Evolutionary conservation across 163 green algal genomes (phyloP).

Genomic region (Scenedesmus sp.): DNA sequence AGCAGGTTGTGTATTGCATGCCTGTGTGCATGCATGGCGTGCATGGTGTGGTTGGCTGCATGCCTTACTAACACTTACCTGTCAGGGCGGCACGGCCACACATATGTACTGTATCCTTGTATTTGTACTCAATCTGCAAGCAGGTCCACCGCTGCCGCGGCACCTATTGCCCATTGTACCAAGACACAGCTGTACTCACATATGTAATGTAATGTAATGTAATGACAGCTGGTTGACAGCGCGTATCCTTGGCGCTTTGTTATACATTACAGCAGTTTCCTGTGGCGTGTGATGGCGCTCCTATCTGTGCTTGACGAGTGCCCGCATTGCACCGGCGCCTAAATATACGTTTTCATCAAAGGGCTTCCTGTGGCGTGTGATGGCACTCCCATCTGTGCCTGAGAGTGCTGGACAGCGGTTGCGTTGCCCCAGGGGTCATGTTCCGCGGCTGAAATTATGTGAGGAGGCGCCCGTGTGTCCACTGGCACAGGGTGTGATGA

Average conservation of each 20-base stretch:
- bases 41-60: not conserved
- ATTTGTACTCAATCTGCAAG: not conserved
- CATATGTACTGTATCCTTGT: not conserved
- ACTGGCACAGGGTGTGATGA: too few relatives aligned
- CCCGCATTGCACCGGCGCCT: too few relatives aligned
- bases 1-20: not conserved
- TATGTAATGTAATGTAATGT: not conserved
- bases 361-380: not conserved
- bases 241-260: too few relatives aligned
- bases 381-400: not conserved
- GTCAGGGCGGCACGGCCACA: not conserved
- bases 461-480: too few relatives aligned
- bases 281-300: not conserved
- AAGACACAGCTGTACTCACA: too few relatives aligned
- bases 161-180: not conserved
- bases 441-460: too few relatives aligned
- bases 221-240: not conserved
- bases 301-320: not conserved
- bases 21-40: not conserved
- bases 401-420: not conserved
- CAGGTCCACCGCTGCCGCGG: not conserved
- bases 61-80: not conserved
- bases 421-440: not conserved
- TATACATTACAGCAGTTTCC: too few relatives aligned
- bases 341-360: too few relatives aligned